Percentiles rank a stretch among this genome's conserved stretches.
Evolutionary conservation across 352 stramenopile species (phyloP).

Genomic region (Globisporangium okanoganense): DNA sequence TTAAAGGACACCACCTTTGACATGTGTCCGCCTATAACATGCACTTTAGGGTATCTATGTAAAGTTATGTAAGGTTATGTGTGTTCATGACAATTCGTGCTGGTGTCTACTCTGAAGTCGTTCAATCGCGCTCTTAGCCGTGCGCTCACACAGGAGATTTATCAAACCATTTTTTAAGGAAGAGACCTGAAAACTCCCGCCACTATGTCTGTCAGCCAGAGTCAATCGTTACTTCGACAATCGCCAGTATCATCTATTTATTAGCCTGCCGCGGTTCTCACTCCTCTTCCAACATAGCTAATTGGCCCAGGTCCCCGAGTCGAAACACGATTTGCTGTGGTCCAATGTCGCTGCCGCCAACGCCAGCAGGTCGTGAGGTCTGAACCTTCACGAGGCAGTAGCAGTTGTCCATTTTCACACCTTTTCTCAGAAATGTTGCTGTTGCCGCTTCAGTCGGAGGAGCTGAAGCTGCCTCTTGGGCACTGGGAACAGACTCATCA

Average conservation of each 20-base stretch:
- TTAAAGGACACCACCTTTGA: neutral
- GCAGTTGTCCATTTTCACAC: neutral
- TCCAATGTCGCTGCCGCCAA: neutral
- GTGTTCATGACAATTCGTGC: too few relatives aligned
- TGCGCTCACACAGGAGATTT: too few relatives aligned
- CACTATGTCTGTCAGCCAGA: neutral
- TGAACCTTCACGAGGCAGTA: neutral
- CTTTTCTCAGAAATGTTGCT: neutral
- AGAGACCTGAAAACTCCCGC: too few relatives aligned
- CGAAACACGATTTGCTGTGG: neutral
- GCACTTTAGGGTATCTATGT: conserved; percentile 5
- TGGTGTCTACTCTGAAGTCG: too few relatives aligned
- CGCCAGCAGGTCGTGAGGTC: neutral
- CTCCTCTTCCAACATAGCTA: neutral
- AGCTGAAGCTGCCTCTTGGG: neutral
- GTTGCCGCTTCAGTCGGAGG: neutral
- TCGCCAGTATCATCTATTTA: neutral
- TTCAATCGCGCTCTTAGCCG: too few relatives aligned
- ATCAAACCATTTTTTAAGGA: too few relatives aligned
- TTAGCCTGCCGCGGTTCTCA: neutral
- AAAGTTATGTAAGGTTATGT: too few relatives aligned
- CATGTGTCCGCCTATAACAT: neutral
- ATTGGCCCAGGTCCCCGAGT: neutral
- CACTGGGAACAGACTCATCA: neutral
- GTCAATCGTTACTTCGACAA: neutral